These are phyloP conservation scores for Penicillium coffeae DNA, from an alignment of 495 filamentous ascomycete species.

Conservation along the genomic window DNA sequence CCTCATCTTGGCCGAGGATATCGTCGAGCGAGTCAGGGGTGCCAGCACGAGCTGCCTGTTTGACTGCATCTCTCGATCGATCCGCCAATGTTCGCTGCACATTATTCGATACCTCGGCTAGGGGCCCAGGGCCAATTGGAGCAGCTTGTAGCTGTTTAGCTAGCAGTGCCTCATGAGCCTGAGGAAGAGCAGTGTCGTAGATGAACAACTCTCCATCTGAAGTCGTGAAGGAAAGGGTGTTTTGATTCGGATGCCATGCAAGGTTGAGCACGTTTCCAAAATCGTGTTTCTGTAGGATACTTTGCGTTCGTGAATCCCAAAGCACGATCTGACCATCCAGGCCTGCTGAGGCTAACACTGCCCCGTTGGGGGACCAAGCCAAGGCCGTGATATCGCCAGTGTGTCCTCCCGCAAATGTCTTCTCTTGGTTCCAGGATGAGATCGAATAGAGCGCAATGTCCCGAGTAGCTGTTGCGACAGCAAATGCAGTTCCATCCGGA, in stretches of 20 bases:
- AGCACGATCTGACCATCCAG: slow-evolving; percentile 78
- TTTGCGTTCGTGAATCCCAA: slow-evolving; percentile 88
- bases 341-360: slow-evolving; percentile 75
- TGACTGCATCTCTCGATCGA: slow-evolving; percentile 49
- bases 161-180: slow-evolving; percentile 59
- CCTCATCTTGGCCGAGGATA: slow-evolving; percentile 45
- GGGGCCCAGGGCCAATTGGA: slow-evolving; percentile 78
- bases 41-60: slow-evolving; percentile 39
- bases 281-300: slow-evolving; percentile 59
- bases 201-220: slow-evolving; percentile 90
- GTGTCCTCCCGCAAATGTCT: slow-evolving; percentile 72
- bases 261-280: slow-evolving; percentile 79
- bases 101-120: slow-evolving; percentile 68
- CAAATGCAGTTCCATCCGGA: slow-evolving; percentile 90
- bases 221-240: slow-evolving; percentile 85
- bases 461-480: slow-evolving; percentile 73
- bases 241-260: slow-evolving; percentile 85
- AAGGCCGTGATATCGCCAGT: slow-evolving; percentile 81
- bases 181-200: slow-evolving; percentile 70
- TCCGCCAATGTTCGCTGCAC: slow-evolving; percentile 51
- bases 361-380: slow-evolving; percentile 92
- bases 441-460: slow-evolving; percentile 84
- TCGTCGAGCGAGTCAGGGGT: slow-evolving; percentile 60
- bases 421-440: slow-evolving; percentile 82
- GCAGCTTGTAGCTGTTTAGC: slow-evolving; percentile 63